Base-by-base conservation (phyloP, 192 early-diverging fungal genomes). In the Coemansia reversa region DNA sequence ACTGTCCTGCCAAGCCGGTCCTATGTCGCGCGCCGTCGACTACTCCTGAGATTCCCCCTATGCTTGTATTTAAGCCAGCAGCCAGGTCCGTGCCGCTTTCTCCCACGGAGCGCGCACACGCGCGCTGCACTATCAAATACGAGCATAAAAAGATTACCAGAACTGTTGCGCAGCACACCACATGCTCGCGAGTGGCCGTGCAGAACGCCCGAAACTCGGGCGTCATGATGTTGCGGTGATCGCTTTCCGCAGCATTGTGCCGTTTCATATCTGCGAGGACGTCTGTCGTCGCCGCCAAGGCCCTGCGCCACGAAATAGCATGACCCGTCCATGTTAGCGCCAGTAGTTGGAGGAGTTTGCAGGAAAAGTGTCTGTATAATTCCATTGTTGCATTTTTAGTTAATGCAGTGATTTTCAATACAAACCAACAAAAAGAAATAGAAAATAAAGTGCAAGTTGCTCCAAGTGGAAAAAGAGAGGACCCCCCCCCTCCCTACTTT, bases 191-290 rank as follows among this genome's bases (percentile, higher is more conserved):
- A 19, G 63, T 70, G 39, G 64, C 51, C 28, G 73, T 69, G 65
- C 76, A 79, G 53, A 79, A 79, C 45, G 53, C 51, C 18, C 70
- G 70, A 55, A 70, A 79, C 39, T 79, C 76, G 19, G 76, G 76
- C 56, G 76, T 79, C 76, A 79, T 79, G 28, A 79, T 73, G 55
- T 70, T 73, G 39, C 76, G 66, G 67, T 79, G 71, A 66, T 79
- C 76, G 65, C 76, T 79, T 5, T 79, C 76, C 0, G 39, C 67
- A 27, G 65, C 76, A 45, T 79, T 79, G 54, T 64, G 50, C 24
- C 76, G 76, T 49, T 73, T 73, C 76, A 79, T 79, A 53, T 73
- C 76, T 7, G 63, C 71, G 47, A 79, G 76, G 58, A 79, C 63
- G 29, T 63, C 71, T 25, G 32, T 19, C 12, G 58, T 22, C 4